Evolutionary conservation across 352 stramenopile species (phyloP).

Genomic region (Phytophthora citrophthora): DNA sequence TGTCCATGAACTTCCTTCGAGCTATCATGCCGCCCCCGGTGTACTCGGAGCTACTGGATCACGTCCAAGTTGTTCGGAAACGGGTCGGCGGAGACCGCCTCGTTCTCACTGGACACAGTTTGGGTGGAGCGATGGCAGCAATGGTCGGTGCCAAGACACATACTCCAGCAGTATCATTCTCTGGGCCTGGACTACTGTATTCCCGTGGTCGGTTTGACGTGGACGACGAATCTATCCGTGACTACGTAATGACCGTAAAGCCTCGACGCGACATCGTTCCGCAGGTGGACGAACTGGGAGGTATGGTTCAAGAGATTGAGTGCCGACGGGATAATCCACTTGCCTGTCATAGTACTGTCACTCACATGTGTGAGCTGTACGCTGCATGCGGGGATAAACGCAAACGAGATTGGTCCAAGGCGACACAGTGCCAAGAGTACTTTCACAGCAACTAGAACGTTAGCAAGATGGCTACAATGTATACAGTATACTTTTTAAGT

Average conservation of each 20-base stretch:
- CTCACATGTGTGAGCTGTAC: constrained; percentile 87
- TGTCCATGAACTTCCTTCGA: constrained; percentile 79
- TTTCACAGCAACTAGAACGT: constrained; percentile 40
- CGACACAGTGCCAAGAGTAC: constrained; percentile 75
- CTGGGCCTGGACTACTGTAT: constrained; percentile 78
- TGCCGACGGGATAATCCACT: constrained; percentile 80
- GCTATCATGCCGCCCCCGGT: constrained; percentile 80
- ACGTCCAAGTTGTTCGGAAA: constrained; percentile 63
- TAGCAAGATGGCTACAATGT: constrained; percentile 18
- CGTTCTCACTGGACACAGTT: constrained; percentile 85
- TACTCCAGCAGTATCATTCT: constrained; percentile 84
- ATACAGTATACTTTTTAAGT: constrained; percentile 1
- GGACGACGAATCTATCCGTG: constrained; percentile 70
- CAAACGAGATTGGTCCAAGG: constrained; percentile 79
- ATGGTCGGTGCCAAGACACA: constrained; percentile 88
- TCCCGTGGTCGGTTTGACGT: constrained; percentile 81
- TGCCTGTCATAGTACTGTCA: constrained; percentile 84
- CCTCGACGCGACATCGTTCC: constrained; percentile 80
- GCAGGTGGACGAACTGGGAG: constrained; percentile 79
- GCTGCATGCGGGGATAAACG: constrained; percentile 81
- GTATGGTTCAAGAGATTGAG: constrained; percentile 91
- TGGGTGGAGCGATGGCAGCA: constrained; percentile 83
- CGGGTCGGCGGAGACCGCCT: constrained; percentile 71
- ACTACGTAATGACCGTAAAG: constrained; percentile 90
- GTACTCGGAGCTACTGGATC: constrained; percentile 72